A percentile compares a stretch with the other conserved stretches of the same genome.
These are phyloP conservation scores for Lentinus brumalis DNA, from an alignment of 768 basidiomycete genomes.

Conservation along the genomic window DNA sequence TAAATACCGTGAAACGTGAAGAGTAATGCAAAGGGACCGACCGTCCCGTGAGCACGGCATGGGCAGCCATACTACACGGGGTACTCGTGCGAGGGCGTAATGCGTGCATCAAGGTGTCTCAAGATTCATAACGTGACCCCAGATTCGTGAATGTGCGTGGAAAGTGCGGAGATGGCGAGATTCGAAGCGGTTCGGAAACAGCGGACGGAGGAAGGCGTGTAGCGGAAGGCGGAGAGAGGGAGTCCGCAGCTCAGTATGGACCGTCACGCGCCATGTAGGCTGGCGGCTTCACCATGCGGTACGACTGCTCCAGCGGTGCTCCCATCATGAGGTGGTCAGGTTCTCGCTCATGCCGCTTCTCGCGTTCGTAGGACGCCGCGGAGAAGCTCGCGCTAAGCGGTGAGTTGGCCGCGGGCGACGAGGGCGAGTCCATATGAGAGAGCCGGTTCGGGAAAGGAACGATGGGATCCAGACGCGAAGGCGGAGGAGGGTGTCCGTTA, in stretches of 20 bases:
- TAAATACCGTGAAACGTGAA: slow-evolving; percentile 16
- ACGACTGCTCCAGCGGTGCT: slow-evolving; percentile 12
- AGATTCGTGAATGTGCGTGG: background rate
- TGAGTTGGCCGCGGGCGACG: slow-evolving; percentile 43
- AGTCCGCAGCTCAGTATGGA: slow-evolving; percentile 7
- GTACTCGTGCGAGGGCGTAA: background rate
- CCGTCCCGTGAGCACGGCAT: background rate
- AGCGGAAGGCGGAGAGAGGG: background rate
- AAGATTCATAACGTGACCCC: too few species aligned
- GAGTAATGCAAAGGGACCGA: background rate
- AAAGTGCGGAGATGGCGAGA: background rate
- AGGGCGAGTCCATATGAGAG: slow-evolving; percentile 32
- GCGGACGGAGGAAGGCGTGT: background rate
- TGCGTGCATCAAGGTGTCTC: background rate
- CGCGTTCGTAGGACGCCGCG: slow-evolving; percentile 48
- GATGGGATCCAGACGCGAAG: slow-evolving; percentile 27
- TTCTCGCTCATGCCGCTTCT: slow-evolving; percentile 42
- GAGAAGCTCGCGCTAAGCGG: slow-evolving; percentile 28
- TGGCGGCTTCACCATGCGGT: slow-evolving; percentile 17
- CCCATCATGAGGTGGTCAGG: slow-evolving; percentile 43
- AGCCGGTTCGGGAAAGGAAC: slow-evolving; percentile 21
- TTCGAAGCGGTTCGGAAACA: background rate
- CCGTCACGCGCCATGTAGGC: slow-evolving; percentile 12
- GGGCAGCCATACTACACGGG: slow-evolving; percentile 1
- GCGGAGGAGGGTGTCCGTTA: slow-evolving; percentile 11